Conservation (phyloP, 257 asterid genomes). For the Leptodermis oblonga region DNA sequence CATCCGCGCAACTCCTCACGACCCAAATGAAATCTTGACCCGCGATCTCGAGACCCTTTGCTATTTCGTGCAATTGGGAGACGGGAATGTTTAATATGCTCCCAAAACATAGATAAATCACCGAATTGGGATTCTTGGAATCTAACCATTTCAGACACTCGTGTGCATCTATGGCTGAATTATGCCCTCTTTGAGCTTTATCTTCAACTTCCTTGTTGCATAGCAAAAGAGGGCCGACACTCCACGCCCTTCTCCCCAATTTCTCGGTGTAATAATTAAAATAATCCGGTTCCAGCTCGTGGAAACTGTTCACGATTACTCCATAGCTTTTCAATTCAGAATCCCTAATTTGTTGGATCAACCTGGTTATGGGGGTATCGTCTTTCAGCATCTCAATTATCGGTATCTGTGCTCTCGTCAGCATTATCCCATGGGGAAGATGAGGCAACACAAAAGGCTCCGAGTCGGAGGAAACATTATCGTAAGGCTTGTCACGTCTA, state of each 20-base stretch:
- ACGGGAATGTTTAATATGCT: conserved; percentile 31
- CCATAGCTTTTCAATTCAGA: conserved; percentile 31
- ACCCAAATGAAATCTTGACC: conserved; percentile 67
- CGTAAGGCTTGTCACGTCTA: conserved; percentile 20
- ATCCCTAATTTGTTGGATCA: conserved; percentile 11
- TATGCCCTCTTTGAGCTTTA: conserved; percentile 31
- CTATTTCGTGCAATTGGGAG: conserved; percentile 56
- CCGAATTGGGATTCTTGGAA: conserved; percentile 38
- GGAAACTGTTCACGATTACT: conserved; percentile 36
- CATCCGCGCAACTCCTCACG: conserved; percentile 26
- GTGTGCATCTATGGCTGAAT: conserved; percentile 38
- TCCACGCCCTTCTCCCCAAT: conserved; percentile 43
- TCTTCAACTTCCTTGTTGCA: conserved; percentile 18
- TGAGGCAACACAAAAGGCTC: conserved; percentile 33
- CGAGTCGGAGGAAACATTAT: conserved; percentile 23
- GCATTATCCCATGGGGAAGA: conserved; percentile 24
- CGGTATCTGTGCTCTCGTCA: conserved; percentile 23
- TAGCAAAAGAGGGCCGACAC: conserved; percentile 35
- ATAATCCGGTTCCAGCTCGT: conserved; percentile 49
- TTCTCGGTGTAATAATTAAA: conserved; percentile 27
- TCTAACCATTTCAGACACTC: conserved; percentile 63
- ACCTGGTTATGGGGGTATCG: too few relatives aligned
- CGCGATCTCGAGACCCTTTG: conserved; percentile 55
- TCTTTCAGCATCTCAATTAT: too few relatives aligned
- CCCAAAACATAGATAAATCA: conserved; percentile 58